These are phyloP conservation scores for Sparassis latifolia DNA, from an alignment of 1,284 basidiomycete species.

Conservation along the genomic window DNA sequence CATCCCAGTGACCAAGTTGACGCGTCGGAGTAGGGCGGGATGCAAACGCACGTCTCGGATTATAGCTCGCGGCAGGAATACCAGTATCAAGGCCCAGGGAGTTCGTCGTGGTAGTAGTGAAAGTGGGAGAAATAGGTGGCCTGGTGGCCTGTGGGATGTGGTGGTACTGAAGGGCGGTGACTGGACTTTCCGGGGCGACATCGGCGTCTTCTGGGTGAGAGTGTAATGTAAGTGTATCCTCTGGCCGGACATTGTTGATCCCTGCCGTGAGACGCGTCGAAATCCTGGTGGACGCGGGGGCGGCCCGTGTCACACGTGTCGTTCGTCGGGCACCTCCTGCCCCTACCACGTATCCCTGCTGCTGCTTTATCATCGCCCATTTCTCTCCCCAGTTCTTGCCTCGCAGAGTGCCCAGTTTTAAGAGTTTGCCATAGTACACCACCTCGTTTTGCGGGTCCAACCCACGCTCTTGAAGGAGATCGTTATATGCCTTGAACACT, in stretches of 20 bases:
- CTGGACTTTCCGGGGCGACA: conserved; percentile 14
- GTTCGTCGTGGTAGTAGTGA: conserved; percentile 18
- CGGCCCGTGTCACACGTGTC: conserved; percentile 12
- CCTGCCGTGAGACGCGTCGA: conserved; percentile 15
- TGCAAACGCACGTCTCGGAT: conserved; percentile 7
- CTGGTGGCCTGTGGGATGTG: conserved; percentile 20
- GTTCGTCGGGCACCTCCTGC: conserved; percentile 11
- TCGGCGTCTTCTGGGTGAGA: conserved; percentile 35
- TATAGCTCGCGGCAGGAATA: conserved; percentile 9
- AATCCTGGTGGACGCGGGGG: conserved; percentile 13
- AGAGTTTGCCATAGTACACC: conserved; percentile 69
- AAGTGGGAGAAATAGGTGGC: conserved; percentile 16
- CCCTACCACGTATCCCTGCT: conserved; percentile 34
- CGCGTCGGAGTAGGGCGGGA: conserved; percentile 14
- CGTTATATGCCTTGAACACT: conserved; percentile 78
- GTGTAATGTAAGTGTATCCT: conserved; percentile 39
- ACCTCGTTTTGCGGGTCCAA: conserved; percentile 75
- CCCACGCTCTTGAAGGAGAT: conserved; percentile 62
- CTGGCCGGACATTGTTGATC: conserved; percentile 15
- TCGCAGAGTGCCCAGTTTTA: conserved; percentile 73
- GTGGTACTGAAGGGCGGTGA: conserved; percentile 12
- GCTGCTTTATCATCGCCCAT: conserved; percentile 62
- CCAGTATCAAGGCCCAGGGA: conserved; percentile 27
- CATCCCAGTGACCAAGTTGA: conserved; percentile 28
- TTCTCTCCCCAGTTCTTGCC: conserved; percentile 72